Evolutionary conservation across 768 basidiomycete genomes (phyloP).

Genomic region (Pleurotus ostreatus): DNA sequence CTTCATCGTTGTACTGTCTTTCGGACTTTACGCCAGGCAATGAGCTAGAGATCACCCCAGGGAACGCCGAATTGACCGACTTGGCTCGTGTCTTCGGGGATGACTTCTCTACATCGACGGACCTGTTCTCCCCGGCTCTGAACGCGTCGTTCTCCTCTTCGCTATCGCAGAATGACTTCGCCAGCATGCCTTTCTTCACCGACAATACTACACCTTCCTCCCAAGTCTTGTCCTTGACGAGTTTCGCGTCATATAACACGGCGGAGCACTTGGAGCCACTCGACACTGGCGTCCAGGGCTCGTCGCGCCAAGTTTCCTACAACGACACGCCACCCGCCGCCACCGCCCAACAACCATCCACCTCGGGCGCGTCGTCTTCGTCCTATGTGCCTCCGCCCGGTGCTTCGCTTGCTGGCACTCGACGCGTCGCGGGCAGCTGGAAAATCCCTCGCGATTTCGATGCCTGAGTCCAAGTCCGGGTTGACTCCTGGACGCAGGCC

Average conservation of each 20-base stretch:
- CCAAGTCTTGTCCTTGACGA: not conserved
- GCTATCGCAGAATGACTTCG: constrained; percentile 4
- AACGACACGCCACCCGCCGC: constrained; percentile 26
- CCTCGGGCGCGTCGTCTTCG: constrained; percentile 15
- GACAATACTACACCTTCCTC: not conserved
- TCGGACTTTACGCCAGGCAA: not conserved
- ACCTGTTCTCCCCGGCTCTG: not conserved
- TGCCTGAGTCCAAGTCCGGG: constrained; percentile 7
- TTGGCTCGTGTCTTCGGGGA: not conserved
- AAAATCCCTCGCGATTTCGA: constrained; percentile 17
- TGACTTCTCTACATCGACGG: not conserved
- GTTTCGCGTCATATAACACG: constrained; percentile 21
- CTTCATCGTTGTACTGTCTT: too few species aligned
- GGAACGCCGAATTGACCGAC: not conserved
- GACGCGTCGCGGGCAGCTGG: constrained; percentile 57
- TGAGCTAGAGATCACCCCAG: not conserved
- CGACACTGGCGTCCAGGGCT: not conserved
- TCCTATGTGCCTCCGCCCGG: constrained; percentile 54
- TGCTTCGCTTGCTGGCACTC: constrained; percentile 41
- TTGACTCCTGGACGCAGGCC: not conserved
- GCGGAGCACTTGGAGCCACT: constrained; percentile 17
- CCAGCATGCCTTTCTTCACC: constrained; percentile 27
- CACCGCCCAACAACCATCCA: constrained; percentile 15
- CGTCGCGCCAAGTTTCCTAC: constrained; percentile 13
- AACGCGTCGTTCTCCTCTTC: not conserved